A percentile compares a stretch with the other conserved stretches of the same genome.
Conservation (phyloP, 2,329 filamentous ascomycete genomes). For the Venturia oleaginea region DNA sequence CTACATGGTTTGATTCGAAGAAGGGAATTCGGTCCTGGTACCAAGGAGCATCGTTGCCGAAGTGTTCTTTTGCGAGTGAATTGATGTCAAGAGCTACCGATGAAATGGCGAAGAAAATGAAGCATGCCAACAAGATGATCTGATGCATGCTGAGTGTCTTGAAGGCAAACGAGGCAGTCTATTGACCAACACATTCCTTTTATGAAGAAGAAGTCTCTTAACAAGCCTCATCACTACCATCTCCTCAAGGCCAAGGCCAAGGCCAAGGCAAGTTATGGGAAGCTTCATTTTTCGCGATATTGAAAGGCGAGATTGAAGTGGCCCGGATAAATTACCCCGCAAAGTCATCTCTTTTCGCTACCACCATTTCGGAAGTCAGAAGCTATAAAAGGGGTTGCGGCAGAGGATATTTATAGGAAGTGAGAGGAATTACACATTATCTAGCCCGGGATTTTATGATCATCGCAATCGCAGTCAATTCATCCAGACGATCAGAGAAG, state of each 20-base stretch:
- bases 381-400: neutral
- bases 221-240: neutral
- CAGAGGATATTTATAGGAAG: too few species aligned
- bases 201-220: neutral
- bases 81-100: slow-evolving; percentile 20
- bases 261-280: neutral
- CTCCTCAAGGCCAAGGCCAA: neutral
- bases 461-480: too few species aligned
- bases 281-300: neutral
- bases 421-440: too few species aligned
- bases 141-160: neutral
- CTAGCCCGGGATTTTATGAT: too few species aligned
- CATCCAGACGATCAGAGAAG: too few species aligned
- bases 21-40: slow-evolving; percentile 31
- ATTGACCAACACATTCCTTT: neutral
- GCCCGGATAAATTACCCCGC: neutral
- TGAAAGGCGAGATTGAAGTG: neutral
- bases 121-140: neutral
- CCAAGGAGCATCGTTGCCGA: slow-evolving; percentile 34
- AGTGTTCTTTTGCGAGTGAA: slow-evolving; percentile 26
- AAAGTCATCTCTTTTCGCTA: neutral
- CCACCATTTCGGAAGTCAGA: neutral
- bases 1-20: slow-evolving; percentile 30
- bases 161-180: neutral
- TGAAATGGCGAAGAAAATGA: neutral